Conservation (phyloP, 768 basidiomycete species). For the Crassisporium funariophilum region DNA sequence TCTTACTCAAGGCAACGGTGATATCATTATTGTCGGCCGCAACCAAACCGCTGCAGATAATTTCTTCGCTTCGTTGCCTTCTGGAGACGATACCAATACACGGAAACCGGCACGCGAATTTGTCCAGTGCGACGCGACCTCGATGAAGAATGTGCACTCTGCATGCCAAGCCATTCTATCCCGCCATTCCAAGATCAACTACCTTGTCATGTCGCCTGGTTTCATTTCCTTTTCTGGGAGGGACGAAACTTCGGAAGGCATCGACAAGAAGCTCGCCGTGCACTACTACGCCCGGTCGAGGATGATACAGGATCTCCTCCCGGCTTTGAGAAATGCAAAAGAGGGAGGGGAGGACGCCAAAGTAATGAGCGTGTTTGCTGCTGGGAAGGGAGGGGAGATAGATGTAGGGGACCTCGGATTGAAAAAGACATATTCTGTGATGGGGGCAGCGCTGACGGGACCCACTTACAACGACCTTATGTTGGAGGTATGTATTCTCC, state of each 20-base stretch:
- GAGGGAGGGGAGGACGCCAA: slow-evolving; percentile 51
- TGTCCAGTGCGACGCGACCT: slow-evolving; percentile 52
- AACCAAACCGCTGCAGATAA: slow-evolving; percentile 49
- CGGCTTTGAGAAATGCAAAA: slow-evolving; percentile 43
- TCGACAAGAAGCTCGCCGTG: slow-evolving; percentile 25
- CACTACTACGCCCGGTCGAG: slow-evolving; percentile 44
- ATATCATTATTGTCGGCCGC: slow-evolving; percentile 56
- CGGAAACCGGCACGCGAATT: slow-evolving; percentile 45
- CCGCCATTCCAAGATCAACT: slow-evolving; percentile 50
- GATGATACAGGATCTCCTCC: slow-evolving; percentile 47
- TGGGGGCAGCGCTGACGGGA: slow-evolving; percentile 33
- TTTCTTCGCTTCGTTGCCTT: slow-evolving; percentile 44
- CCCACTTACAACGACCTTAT: slow-evolving; percentile 57
- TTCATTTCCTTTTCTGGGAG: slow-evolving; percentile 34
- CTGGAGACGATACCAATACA: slow-evolving; percentile 15
- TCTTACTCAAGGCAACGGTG: slow-evolving; percentile 51
- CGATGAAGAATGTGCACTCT: slow-evolving; percentile 51
- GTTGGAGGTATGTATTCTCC: slow-evolving; percentile 43
- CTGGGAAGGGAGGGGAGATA: slow-evolving; percentile 34
- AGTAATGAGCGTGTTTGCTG: slow-evolving; percentile 46
- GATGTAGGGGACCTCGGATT: slow-evolving; percentile 51
- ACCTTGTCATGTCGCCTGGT: slow-evolving; percentile 50
- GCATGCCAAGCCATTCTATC: slow-evolving; percentile 29
- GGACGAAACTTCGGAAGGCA: slow-evolving; percentile 25
- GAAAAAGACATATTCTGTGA: slow-evolving; percentile 44